Base-by-base conservation (phyloP, 768 basidiomycete species). In the Tubosaeta sp. region DNA sequence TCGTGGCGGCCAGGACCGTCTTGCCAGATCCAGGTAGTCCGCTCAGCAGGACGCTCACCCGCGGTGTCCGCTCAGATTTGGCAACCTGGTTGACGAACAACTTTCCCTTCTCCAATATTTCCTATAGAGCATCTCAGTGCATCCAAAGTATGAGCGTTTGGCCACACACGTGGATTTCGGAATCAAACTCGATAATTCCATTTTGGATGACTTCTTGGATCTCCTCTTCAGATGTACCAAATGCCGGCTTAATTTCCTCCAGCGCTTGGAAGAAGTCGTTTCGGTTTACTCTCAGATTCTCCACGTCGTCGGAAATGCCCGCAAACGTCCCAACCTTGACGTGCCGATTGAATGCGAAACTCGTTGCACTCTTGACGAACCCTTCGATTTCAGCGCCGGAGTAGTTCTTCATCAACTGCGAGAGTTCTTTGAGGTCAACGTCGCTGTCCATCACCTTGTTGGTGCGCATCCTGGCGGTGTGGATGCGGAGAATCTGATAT, bases 281-380 rank as follows among this genome's bases (percentile, higher is more conserved):
- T 48, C 85, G 74, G 55, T 90, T 90, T 31, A 99, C 94, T 53
- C 90, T 78, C 66, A 99, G 73, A 59, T 94, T 86, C 69, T 96
- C 94, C 46, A 98, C 84, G 66, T 99, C 94, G 60, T 96, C 90
- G 16, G 91, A 93, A 50, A 98, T 90, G 9, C 93, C 96, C 2
- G 96, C 96, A 75, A 96, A 86, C 6, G 94, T 96, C 14, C 96
- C 96, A 52, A 97, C 87, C 73, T 97, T 97, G 61, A 98, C 93
- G 66, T 99, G 96, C 35, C 96, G 77, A 61, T 90, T 94, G 74
- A 99, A 95, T 19, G 96, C 95, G 63, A 95, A 99, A 82, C 88
- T 92, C 1, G 95, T 94, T 29, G 96, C 96, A 63, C 93, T 96
- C 79, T 97, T 98, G 70, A 98, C 88, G 40, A 99, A 73, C 59